These are phyloP conservation scores for Xylariales sp. DNA, from an alignment of 2,329 filamentous ascomycete genomes.

Conservation along the genomic window DNA sequence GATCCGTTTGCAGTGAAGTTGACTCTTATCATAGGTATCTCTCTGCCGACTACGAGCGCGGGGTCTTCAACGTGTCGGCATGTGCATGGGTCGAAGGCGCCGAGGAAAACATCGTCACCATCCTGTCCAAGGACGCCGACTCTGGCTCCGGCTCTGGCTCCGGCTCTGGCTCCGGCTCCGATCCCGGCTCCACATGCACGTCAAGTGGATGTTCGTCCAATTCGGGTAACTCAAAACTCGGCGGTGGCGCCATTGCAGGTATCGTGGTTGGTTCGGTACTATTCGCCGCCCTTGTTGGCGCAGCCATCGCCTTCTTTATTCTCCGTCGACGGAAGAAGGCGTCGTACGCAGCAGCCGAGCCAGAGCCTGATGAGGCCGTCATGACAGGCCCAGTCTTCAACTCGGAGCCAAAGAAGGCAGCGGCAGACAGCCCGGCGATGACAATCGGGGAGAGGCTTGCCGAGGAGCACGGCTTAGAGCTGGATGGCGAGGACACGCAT, in stretches of 20 bases:
- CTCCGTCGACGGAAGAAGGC: slow-evolving; percentile 19
- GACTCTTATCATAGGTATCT: slow-evolving; percentile 22
- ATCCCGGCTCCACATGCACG: slow-evolving; percentile 5
- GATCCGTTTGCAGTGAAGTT: not conserved
- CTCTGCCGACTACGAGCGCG: slow-evolving; percentile 35
- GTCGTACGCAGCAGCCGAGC: slow-evolving; percentile 13
- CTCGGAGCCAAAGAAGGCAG: slow-evolving; percentile 15
- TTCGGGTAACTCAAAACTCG: slow-evolving; percentile 8
- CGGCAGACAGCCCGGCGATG: slow-evolving; percentile 10
- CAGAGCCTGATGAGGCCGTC: slow-evolving; percentile 20
- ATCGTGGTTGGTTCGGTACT: slow-evolving; percentile 18
- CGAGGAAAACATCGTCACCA: slow-evolving; percentile 23
- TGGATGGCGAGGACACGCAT: slow-evolving; percentile 11
- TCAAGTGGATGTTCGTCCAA: not conserved
- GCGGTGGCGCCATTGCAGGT: slow-evolving; percentile 20
- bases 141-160: no score
- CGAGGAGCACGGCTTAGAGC: slow-evolving; percentile 1
- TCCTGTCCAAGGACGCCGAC: slow-evolving; percentile 18
- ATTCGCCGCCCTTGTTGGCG: slow-evolving; percentile 10
- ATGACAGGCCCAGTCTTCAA: slow-evolving; percentile 27
- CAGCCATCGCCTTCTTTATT: slow-evolving; percentile 10
- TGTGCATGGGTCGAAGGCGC: slow-evolving; percentile 31
- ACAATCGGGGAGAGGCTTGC: not conserved
- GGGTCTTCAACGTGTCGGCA: slow-evolving; percentile 33
- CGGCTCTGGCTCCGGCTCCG: no score